Conservation (phyloP, 257 asterid genomes). For the Cynanchum wilfordii region DNA sequence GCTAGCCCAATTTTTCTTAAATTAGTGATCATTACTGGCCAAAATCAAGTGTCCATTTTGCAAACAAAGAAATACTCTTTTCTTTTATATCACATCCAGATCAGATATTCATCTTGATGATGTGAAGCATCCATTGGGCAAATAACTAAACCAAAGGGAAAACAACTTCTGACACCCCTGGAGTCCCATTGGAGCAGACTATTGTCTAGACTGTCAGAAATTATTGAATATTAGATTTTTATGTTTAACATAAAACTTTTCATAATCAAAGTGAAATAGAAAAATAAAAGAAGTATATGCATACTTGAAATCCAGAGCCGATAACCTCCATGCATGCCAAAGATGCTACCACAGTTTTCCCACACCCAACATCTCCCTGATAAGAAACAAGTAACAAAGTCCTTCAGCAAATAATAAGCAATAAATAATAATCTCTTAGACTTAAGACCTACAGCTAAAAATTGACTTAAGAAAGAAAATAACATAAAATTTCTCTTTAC, state of each 20-base stretch:
- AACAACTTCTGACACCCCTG: neutral
- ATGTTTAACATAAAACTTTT: neutral
- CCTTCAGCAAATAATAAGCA: neutral
- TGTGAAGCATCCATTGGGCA: neutral
- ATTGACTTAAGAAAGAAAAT: neutral
- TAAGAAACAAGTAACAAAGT: slow-evolving; percentile 7
- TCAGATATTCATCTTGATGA: neutral
- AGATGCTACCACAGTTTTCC: slow-evolving; percentile 93
- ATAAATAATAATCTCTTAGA: neutral
- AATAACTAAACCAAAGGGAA: neutral
- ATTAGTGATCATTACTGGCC: neutral
- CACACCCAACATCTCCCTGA: slow-evolving; percentile 99
- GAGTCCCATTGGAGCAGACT: neutral
- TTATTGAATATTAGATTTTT: neutral
- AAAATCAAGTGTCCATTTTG: neutral
- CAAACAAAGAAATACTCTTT: neutral
- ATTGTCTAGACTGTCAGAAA: neutral
- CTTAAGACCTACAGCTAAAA: neutral
- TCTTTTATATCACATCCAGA: neutral
- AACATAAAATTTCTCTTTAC: neutral
- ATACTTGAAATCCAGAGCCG: slow-evolving; percentile 82
- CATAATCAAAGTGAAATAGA: neutral
- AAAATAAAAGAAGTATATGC: neutral
- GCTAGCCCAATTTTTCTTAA: neutral
- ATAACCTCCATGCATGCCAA: slow-evolving; percentile 95